Evolutionary conservation across 2,329 filamentous ascomycete genomes (phyloP).

Genomic region (Eutypella sp.): DNA sequence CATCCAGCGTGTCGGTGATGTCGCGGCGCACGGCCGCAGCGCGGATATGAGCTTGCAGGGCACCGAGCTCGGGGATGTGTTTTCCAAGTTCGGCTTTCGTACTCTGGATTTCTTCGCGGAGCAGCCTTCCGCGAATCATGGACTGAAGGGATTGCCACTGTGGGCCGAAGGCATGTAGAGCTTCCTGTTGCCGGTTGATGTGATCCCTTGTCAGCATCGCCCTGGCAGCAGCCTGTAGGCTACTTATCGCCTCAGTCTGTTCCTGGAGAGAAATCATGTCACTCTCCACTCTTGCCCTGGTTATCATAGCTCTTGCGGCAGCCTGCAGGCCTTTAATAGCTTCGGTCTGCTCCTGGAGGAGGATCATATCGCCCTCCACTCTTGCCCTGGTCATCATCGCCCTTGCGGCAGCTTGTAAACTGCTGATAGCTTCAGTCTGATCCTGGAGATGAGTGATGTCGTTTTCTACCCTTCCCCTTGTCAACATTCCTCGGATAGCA

Average conservation of each 20-base stretch:
- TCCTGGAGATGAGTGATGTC: constrained; percentile 49
- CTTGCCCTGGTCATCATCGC: constrained; percentile 51
- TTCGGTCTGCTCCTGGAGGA: constrained; percentile 45
- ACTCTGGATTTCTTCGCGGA: constrained; percentile 39
- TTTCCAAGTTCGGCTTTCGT: constrained; percentile 45
- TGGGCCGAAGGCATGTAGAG: constrained; percentile 44
- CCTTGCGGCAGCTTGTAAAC: constrained; percentile 54
- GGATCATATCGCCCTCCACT: constrained; percentile 39
- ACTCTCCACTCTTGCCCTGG: constrained; percentile 33
- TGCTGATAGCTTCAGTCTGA: constrained; percentile 44
- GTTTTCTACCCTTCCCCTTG: constrained; percentile 36
- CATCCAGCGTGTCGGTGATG: constrained; percentile 18
- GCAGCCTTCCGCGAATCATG: constrained; percentile 41
- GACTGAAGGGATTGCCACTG: constrained; percentile 48
- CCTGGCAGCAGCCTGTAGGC: constrained; percentile 62
- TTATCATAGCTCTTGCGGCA: constrained; percentile 55
- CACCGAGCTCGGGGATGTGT: constrained; percentile 40
- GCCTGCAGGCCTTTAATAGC: constrained; percentile 57
- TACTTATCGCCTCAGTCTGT: constrained; percentile 44
- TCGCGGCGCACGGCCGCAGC: constrained; percentile 21
- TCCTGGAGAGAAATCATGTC: constrained; percentile 49
- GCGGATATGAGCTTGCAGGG: constrained; percentile 28
- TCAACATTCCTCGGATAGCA: constrained; percentile 60
- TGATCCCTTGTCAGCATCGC: constrained; percentile 55
- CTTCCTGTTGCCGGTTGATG: constrained; percentile 45